These are phyloP conservation scores for Schizonepeta tenuifolia DNA, from an alignment of 257 asterid species.

Conservation along the genomic window DNA sequence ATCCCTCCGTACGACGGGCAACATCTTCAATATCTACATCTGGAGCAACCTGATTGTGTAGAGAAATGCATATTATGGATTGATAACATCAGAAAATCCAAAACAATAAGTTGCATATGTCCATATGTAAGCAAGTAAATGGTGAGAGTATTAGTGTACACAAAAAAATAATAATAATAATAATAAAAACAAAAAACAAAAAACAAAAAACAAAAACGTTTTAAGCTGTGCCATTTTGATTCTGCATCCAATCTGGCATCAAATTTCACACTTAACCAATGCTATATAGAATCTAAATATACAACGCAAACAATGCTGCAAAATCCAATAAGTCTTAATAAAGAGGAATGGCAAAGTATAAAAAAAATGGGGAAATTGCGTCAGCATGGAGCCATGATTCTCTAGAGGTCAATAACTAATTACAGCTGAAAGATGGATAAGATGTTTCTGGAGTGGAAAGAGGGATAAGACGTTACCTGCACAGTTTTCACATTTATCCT, in stretches of 20 bases:
- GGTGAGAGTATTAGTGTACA: not conserved
- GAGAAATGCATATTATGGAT: not conserved
- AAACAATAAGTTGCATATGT: not conserved
- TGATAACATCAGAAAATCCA: not conserved
- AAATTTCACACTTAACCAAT: conserved; percentile 6
- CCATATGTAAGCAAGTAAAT: not conserved
- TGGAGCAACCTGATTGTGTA: conserved; percentile 66
- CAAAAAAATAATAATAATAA: too few species aligned
- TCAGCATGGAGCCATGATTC: not conserved
- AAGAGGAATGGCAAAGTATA: not conserved
- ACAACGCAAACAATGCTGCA: conserved; percentile 7
- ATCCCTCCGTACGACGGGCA: conserved; percentile 91
- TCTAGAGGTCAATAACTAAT: not conserved
- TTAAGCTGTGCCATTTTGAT: not conserved
- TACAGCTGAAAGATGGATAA: conserved; percentile 2
- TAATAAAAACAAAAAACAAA: too few species aligned
- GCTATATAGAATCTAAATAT: too few species aligned
- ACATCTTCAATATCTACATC: conserved; percentile 94
- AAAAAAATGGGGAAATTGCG: conserved; percentile 3
- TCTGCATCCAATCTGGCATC: not conserved
- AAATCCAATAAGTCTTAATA: conserved; percentile 14
- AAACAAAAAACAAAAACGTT: too few species aligned
- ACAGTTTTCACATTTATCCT: conserved; percentile 84
- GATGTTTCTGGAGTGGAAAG: too few species aligned
- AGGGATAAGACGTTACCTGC: conserved; percentile 60